These are phyloP conservation scores for Saccharum hybrid DNA, from an alignment of 202 grass and related monocot genomes.

Conservation along the genomic window DNA sequence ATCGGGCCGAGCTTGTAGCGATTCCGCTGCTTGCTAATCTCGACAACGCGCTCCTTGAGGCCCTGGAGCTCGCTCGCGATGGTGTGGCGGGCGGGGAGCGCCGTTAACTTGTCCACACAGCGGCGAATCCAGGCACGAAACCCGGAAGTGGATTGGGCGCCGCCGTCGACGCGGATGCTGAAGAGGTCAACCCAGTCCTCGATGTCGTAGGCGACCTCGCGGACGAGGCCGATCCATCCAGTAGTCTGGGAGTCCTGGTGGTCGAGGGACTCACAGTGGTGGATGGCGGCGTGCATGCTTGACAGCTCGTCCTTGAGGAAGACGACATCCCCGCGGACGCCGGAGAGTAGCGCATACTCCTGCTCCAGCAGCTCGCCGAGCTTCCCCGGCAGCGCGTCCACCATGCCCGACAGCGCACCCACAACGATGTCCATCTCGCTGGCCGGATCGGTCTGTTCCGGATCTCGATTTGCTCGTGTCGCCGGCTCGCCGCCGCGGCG, in stretches of 20 bases:
- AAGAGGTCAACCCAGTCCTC: constrained; percentile 62
- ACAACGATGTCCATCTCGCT: constrained; percentile 54
- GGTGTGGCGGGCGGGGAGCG: constrained; percentile 41
- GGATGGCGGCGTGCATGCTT: constrained; percentile 44
- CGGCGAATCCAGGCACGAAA: background rate
- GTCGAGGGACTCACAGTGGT: constrained; percentile 34
- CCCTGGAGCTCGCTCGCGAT: constrained; percentile 43
- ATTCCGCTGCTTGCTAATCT: constrained; percentile 43
- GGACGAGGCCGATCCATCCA: constrained; percentile 46
- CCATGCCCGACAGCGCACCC: constrained; percentile 48
- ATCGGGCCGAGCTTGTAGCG: constrained; percentile 27
- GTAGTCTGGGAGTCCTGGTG: constrained; percentile 39
- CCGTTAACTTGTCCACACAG: background rate
- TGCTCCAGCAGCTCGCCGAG: constrained; percentile 51
- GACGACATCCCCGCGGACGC: constrained; percentile 38
- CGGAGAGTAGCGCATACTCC: constrained; percentile 48
- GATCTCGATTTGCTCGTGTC: constrained; percentile 24
- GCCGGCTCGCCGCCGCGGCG: constrained; percentile 14
- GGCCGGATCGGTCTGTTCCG: background rate
- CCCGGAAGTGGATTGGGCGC: background rate
- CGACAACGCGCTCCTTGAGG: constrained; percentile 40
- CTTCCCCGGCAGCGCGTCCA: constrained; percentile 51
- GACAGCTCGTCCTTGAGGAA: constrained; percentile 50
- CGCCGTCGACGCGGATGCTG: constrained; percentile 43
- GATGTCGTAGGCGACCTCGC: constrained; percentile 57